phyloP scores from a whole-genome alignment of 2,329 filamentous ascomycete species.

The Cytospora piceicola region DNA sequence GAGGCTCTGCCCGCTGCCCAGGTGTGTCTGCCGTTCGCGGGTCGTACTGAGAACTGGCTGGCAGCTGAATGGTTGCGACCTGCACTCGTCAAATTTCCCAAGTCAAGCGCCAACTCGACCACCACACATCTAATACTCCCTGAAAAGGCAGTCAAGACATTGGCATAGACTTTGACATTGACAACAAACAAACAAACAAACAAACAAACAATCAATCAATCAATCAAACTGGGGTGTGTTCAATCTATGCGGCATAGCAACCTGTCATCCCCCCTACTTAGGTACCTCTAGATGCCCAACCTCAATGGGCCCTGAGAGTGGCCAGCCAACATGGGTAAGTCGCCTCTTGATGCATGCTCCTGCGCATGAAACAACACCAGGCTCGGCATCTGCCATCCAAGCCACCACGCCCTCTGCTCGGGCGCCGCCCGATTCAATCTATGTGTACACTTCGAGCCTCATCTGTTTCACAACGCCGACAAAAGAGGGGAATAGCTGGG shows the following conservation, averaged over 20 bases:
- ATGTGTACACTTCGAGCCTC: slow-evolving; percentile 29
- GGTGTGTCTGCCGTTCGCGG: not conserved
- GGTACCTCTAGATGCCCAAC: slow-evolving; percentile 15
- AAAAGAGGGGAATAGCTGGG: slow-evolving; percentile 29
- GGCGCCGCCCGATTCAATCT: slow-evolving; percentile 19
- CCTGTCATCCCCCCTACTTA: not conserved
- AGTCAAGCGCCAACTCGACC: not conserved
- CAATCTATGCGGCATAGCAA: not conserved
- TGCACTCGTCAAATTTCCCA: slow-evolving; percentile 1
- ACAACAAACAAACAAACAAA: not conserved
- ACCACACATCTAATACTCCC: not conserved
- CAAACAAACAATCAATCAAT: too few relatives aligned
- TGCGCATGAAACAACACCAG: slow-evolving; percentile 30
- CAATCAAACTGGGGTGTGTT: not conserved
- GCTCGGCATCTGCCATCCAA: slow-evolving; percentile 14
- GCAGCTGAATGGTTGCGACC: slow-evolving; percentile 3
- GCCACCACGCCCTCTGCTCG: slow-evolving; percentile 12
- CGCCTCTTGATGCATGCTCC: slow-evolving; percentile 14
- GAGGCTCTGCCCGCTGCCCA: not conserved
- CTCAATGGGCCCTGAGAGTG: slow-evolving; percentile 17
- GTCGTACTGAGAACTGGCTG: not conserved
- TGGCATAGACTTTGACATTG: not conserved
- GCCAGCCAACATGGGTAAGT: slow-evolving; percentile 31
- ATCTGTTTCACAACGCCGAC: slow-evolving; percentile 29
- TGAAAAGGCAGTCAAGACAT: not conserved